Base-by-base conservation (phyloP, 2,329 filamentous ascomycete species). In the Aspergillus sergii region DNA sequence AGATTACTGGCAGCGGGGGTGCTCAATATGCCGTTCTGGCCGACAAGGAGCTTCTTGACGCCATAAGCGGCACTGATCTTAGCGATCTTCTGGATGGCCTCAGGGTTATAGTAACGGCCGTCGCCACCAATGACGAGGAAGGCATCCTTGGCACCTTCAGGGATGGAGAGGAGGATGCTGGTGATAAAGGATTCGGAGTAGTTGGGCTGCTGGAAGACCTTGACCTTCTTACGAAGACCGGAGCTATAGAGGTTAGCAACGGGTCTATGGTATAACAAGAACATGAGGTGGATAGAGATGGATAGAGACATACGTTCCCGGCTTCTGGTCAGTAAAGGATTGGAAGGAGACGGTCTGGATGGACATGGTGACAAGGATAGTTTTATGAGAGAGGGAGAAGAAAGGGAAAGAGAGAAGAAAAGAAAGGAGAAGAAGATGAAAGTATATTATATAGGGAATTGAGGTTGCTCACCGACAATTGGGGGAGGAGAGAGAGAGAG, bases 161-260 rank as follows among this genome's bases (percentile, higher is more conserved):
- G 95, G 73, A 99, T 99, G 58, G 95, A 97, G 66, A 96, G 88
- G 71, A 99, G 88, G 78, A 97, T 97, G 80, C 93, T 94, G 69
- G 94, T 86, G 71, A 99, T 88, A 79, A 99, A 99, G 58, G 94
- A 89, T 83, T 99, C 95, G 81, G 92, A 94, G 86, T 99, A 99
- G 83, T 99, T 88, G 64, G 89, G 85, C 81, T 97, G 86, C 81
- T 99, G 93, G 86, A 99, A 99, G 78, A 97, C 92, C 76, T 92
- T 93, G 83, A 98, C 95, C 88, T 96, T 98, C 84, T 99, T 99
- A 69, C 95, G 93, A 80, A 99, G 93, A 80, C 95, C 95, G 71
- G 95, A 99, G 72, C 94, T 98, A 75, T 62, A 66, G 54, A 54
- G 21, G 19, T 43, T n/a, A 51, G 36, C 8, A 23, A 55, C 36